Evolutionary conservation across 2,329 filamentous ascomycete genomes (phyloP), one percentile per base, ranked within the genome.

Genomic region (Penicillium brasilianum): DNA sequence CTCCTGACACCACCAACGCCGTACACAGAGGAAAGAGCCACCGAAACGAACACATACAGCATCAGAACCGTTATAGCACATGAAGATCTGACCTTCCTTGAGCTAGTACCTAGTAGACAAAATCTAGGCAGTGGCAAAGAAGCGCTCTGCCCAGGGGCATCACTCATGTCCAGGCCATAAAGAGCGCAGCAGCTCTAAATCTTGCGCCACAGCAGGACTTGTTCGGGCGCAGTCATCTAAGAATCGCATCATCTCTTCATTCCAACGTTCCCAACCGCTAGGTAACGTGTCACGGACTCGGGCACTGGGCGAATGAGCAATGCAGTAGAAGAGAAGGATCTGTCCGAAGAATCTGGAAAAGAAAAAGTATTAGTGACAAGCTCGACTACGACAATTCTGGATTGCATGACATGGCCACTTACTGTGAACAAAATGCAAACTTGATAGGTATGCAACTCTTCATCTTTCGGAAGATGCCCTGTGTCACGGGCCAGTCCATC

Each of bases 361-460:
- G 36, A 20, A 16, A 13, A n/a, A 18, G 3, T n/a, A 41, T 32
- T 32, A 41, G 36, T 14, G n/a, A 22, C 3, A 32, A 5, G 2
- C n/a, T 22, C 9, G 10, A 32, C n/a, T 30, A 2, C 4, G 7
- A 28, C n/a, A 9, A 18, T 18, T 3, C 6, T 9, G 16, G 39
- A 18, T 3, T 4, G 7, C 39, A 30, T 18, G 0, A 20, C 5
- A 43, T 32, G 4, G 8, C n/a, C 1, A 67, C 73, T 63, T 69
- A 74, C 76, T 79, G 71, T 18, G 76, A 74, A 55, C 77, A 78
- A 67, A 80, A 78, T 6, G 75, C 75, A 62, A 78, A 80, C 48
- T 73, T 77, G 18, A 80, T 74, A 18, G 77, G 77, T 48, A 78
- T 77, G 50, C 77, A 80, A 49, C 74, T 78, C 58, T 74, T 78